Base-by-base conservation (phyloP, 2,329 filamentous ascomycete genomes). In the Lasiodiplodia hormozganensis region DNA sequence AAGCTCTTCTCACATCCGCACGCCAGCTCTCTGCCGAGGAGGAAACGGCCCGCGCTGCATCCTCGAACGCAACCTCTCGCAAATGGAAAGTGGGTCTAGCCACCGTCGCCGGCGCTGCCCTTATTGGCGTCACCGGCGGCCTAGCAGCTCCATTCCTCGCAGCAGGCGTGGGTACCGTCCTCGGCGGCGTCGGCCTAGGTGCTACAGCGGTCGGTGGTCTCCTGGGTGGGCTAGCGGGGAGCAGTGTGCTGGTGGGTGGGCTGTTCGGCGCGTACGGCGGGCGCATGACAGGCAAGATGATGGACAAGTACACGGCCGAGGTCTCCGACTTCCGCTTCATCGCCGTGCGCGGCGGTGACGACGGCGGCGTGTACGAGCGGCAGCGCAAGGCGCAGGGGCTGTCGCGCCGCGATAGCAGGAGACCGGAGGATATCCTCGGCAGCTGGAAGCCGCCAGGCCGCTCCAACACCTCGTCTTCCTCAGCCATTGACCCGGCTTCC, bases 211-310 rank as follows among this genome's bases (percentile, higher is more conserved):
- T 93, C 12, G 93, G 94, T 23, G 89, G 89, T 1, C 88, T 97
- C 65, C 83, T 98, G 0, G 95, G 94, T 12, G 86, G 89, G 21
- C 85, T 97, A 75, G 91, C 93, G 2, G 90, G 94, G 47, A 96
- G 91, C 70, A 88, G 90, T 5, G 87, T 96, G 18, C 84, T 94
- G 52, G 90, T 97, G 36, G 95, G 94, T 18, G 89, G 91, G 47
- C 82, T 98, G 49, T 97, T 98, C 75, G 96, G 96, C 10, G 92
- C 96, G n/a, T 97, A 96, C 76, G 92, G 92, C 53, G 89, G 90
- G 1, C 88, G 90, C 43, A 94, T 97, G 85, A 92, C 92, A 0
- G 89, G 90, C 65, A 90, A 94, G 77, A 93, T 94, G 85, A 92
- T 97, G 85, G 93, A 97, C 71, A 85, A 90, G n/a, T 97, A 96